Evolutionary conservation across 208 protist species (phyloP).

Genomic region (Wallacemonas rigidus): DNA sequence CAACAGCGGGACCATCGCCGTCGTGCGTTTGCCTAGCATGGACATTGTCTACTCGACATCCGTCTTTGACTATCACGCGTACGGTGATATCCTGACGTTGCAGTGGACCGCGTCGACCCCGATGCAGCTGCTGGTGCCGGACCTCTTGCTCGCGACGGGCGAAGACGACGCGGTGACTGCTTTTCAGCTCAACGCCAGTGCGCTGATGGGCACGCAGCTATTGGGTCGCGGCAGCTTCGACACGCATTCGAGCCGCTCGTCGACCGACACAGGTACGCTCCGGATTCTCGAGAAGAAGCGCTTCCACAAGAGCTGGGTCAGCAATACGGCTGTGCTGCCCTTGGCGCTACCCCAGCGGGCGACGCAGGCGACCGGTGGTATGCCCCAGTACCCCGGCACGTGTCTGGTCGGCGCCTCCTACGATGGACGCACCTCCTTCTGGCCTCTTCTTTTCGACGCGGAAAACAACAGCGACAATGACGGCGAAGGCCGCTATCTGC

Average conservation of each 20-base stretch:
- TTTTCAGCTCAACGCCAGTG: slow-evolving; percentile 52
- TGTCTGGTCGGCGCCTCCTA: slow-evolving; percentile 71
- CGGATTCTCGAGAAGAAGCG: slow-evolving; percentile 53
- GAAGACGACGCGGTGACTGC: slow-evolving; percentile 81
- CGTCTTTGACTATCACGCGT: slow-evolving; percentile 64
- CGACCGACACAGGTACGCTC: slow-evolving; percentile 25
- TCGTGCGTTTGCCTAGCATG: slow-evolving; percentile 60
- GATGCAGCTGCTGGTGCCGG: slow-evolving; percentile 40
- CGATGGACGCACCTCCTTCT: slow-evolving; percentile 77
- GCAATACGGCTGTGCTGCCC: slow-evolving; percentile 45
- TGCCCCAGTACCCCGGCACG: slow-evolving; percentile 49
- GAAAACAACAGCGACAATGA: slow-evolving; percentile 12
- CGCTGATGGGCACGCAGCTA: slow-evolving; percentile 8
- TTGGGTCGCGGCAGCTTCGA: slow-evolving; percentile 17
- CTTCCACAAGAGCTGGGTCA: slow-evolving; percentile 84
- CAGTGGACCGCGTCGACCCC: slow-evolving; percentile 56
- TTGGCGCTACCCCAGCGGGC: slow-evolving; percentile 32
- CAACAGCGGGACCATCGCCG: slow-evolving; percentile 52
- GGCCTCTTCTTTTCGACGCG: slow-evolving; percentile 51
- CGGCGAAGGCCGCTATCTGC: slow-evolving; percentile 24
- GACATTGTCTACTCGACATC: slow-evolving; percentile 48
- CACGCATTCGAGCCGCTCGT: slow-evolving; percentile 23
- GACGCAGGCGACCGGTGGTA: slow-evolving; percentile 23
- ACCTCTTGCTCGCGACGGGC: slow-evolving; percentile 68
- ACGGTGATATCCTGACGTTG: slow-evolving; percentile 67